These are phyloP conservation scores for Neofusicoccum sp. DNA, from an alignment of 2,329 filamentous ascomycete species.

Conservation along the genomic window DNA sequence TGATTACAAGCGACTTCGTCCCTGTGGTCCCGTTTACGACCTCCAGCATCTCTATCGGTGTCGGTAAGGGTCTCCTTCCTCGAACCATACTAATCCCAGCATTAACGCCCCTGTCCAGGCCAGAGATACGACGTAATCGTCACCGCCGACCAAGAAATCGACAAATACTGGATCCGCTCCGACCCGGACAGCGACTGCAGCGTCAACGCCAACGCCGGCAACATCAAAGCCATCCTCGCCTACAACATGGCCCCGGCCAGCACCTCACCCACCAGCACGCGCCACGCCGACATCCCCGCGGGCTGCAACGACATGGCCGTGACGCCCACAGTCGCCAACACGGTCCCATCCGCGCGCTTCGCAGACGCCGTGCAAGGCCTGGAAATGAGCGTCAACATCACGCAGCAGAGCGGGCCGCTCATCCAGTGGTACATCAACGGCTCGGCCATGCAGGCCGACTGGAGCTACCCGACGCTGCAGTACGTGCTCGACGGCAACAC, in stretches of 20 bases:
- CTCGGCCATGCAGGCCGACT: conserved; percentile 38
- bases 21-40: conserved; percentile 41
- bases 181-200: conserved; percentile 6
- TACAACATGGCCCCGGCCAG: conserved; percentile 39
- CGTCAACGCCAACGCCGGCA: conserved; percentile 34
- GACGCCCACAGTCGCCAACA: conserved; percentile 31
- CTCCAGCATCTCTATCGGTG: conserved; percentile 28
- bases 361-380: conserved; percentile 22
- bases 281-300: conserved; percentile 32
- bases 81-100: background rate
- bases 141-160: conserved; percentile 46
- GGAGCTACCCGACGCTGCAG: conserved; percentile 41
- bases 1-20: conserved; percentile 40
- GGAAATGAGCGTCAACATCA: conserved; percentile 22
- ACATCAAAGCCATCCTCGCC: conserved; percentile 44
- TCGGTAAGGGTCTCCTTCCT: background rate
- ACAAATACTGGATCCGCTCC: conserved; percentile 50
- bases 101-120: conserved; percentile 9
- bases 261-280: conserved; percentile 31
- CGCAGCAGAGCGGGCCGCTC: conserved; percentile 24
- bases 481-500: conserved; percentile 35
- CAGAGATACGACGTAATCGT: conserved; percentile 53
- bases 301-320: conserved; percentile 45
- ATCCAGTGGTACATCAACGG: conserved; percentile 47
- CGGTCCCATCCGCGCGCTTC: background rate